Conservation (phyloP, 164 flowering plant species). For the Magnolia kwangsiensis region DNA sequence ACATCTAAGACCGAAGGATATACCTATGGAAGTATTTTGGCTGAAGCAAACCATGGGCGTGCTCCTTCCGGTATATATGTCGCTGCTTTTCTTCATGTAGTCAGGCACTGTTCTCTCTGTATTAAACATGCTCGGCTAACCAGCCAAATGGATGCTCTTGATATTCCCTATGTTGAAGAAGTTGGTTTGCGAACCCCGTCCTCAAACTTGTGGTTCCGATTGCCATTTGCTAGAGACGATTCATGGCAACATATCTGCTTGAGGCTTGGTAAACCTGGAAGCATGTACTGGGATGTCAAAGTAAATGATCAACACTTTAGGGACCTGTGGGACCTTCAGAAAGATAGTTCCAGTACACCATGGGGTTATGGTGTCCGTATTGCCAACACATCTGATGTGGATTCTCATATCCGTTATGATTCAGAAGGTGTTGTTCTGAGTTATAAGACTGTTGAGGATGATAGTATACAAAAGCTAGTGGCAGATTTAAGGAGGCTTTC, state of each 20-base stretch:
- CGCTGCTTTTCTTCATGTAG: conserved; percentile 85
- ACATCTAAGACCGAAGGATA: conserved; percentile 42
- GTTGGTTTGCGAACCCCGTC: conserved; percentile 68
- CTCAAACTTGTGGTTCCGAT: conserved; percentile 85
- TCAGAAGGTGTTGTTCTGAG: conserved; percentile 86
- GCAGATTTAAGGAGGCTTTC: conserved; percentile 89
- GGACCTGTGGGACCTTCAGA: conserved; percentile 97
- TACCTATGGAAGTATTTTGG: conserved; percentile 65
- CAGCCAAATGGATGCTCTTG: conserved; percentile 94
- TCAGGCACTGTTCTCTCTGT: conserved; percentile 88
- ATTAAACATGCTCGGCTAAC: conserved; percentile 92
- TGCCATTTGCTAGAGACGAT: conserved; percentile 69
- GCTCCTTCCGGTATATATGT: conserved; percentile 75
- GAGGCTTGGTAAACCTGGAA: conserved; percentile 94
- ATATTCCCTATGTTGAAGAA: conserved; percentile 92
- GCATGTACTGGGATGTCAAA: conserved; percentile 96
- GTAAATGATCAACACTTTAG: conserved; percentile 86
- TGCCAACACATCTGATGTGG: conserved; percentile 88
- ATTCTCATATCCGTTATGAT: conserved; percentile 93
- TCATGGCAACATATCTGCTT: conserved; percentile 89
- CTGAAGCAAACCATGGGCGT: conserved; percentile 90
- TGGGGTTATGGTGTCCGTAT: conserved; percentile 94
- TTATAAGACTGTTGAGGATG: conserved; percentile 76
- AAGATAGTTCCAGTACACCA: conserved; percentile 57
- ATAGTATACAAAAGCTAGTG: conserved; percentile 81